Conservation (phyloP, 768 basidiomycete species). For the Suillus brevipes region DNA sequence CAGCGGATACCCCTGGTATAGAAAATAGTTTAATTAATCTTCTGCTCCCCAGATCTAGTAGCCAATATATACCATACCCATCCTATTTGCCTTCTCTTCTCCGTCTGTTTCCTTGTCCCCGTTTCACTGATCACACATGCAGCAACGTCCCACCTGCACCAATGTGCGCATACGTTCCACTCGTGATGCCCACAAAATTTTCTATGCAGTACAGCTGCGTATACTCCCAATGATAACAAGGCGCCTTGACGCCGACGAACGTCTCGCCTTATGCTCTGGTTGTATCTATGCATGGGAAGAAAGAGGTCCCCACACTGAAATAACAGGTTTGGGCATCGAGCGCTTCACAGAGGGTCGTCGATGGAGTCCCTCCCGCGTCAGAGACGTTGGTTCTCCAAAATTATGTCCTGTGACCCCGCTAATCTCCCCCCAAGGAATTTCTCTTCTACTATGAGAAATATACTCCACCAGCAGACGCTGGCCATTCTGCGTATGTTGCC, state of each 20-base stretch:
- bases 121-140: conserved; percentile 42
- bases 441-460: conserved; percentile 84
- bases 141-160: conserved; percentile 66
- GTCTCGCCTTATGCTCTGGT: conserved; percentile 48
- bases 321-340: conserved; percentile 79
- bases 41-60: conserved; percentile 33
- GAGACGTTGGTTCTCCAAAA: conserved; percentile 57
- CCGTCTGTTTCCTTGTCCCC: conserved; percentile 16
- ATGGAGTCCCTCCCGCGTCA: conserved; percentile 82
- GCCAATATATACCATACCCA: conserved; percentile 30
- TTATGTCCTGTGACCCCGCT: conserved; percentile 9
- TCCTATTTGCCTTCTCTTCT: conserved; percentile 17
- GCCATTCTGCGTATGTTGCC: conserved; percentile 41
- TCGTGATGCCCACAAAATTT: conserved; percentile 79
- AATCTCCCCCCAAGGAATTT: conserved; percentile 59
- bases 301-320: conserved; percentile 68
- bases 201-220: conserved; percentile 66
- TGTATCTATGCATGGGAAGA: conserved; percentile 71
- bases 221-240: conserved; percentile 71
- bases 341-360: conserved; percentile 82
- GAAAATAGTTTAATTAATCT: conserved; percentile 40
- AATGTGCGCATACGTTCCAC: conserved; percentile 76
- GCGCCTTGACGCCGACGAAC: conserved; percentile 76
- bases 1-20: conserved; percentile 20
- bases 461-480: conserved; percentile 46